These are phyloP conservation scores for Kwoniella pini DNA, from an alignment of 768 basidiomycete species.

Conservation along the genomic window DNA sequence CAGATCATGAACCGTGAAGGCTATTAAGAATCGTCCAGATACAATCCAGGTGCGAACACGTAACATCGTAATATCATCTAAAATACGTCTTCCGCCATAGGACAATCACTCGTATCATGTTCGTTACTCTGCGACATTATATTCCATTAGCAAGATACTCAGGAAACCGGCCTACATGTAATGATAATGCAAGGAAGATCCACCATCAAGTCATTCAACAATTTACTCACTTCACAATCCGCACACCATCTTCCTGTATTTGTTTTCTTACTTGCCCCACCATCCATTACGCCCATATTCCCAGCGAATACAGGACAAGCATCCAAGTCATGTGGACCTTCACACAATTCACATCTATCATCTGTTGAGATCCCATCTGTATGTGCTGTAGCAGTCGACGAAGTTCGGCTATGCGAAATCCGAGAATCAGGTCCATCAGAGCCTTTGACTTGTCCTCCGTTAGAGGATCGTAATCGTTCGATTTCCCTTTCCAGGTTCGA, in stretches of 20 bases:
- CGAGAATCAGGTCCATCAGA: not conserved
- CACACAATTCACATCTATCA: slow-evolving; percentile 46
- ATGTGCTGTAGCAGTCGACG: slow-evolving; percentile 20
- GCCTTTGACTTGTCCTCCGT: not conserved
- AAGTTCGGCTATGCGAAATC: slow-evolving; percentile 15
- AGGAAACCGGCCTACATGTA: too few species aligned
- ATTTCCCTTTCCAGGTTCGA: slow-evolving; percentile 37
- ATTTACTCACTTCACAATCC: slow-evolving; percentile 54
- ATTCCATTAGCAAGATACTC: too few species aligned
- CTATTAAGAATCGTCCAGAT: too few species aligned
- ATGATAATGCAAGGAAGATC: too few species aligned
- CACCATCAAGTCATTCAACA: too few species aligned
- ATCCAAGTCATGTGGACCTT: slow-evolving; percentile 50
- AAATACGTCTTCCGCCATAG: slow-evolving; percentile 50
- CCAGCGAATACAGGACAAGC: slow-evolving; percentile 48
- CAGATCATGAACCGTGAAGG: too few species aligned
- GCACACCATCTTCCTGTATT: slow-evolving; percentile 41
- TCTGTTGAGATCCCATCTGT: not conserved
- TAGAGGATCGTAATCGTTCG: slow-evolving; percentile 14
- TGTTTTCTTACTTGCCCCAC: slow-evolving; percentile 12
- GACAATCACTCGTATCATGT: slow-evolving; percentile 50
- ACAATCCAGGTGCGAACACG: not conserved
- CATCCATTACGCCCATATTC: slow-evolving; percentile 18
- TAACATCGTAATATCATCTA: not conserved
- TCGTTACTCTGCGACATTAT: slow-evolving; percentile 36